Conservation (phyloP, 2,329 filamentous ascomycete species). For the Fusarium kyushuense region DNA sequence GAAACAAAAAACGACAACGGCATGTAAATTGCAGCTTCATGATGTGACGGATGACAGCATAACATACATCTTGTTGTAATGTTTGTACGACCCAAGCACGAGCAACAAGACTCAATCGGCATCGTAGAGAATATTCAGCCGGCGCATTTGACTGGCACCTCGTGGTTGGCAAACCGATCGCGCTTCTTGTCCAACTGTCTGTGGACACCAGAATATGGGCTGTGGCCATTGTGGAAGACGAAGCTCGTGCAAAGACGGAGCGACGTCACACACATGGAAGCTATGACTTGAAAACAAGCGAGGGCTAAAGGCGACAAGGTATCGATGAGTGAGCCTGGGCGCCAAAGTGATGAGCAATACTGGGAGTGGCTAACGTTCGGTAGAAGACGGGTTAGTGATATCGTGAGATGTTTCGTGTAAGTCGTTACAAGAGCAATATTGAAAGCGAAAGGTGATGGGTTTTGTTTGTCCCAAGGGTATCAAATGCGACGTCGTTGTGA, state of each 20-base stretch:
- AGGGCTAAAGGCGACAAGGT: constrained; percentile 22
- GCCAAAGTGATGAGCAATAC: constrained; percentile 15
- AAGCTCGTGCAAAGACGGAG: constrained; percentile 57
- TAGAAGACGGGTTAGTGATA: constrained; percentile 9
- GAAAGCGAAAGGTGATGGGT: constrained; percentile 17
- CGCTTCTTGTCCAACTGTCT: constrained; percentile 58
- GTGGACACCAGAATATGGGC: constrained; percentile 60
- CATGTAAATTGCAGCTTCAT: constrained; percentile 7
- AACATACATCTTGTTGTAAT: constrained; percentile 42
- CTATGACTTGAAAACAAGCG: constrained; percentile 46
- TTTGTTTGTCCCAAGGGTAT: constrained; percentile 17
- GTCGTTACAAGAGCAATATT: constrained; percentile 29
- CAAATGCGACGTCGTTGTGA: constrained; percentile 36
- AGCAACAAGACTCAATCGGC: constrained; percentile 51
- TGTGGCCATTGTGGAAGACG: constrained; percentile 66
- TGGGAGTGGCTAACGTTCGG: constrained; percentile 22
- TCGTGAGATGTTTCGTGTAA: constrained; percentile 32
- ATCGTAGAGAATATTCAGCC: constrained; percentile 46
- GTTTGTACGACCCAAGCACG: constrained; percentile 50
- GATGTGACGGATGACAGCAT: constrained; percentile 7
- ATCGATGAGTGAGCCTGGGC: constrained; percentile 29
- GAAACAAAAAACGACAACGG: neutral
- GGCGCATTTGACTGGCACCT: constrained; percentile 48
- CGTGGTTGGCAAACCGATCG: constrained; percentile 54
- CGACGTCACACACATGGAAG: constrained; percentile 66